Conservation (phyloP, 345 rosid genomes). For the thale cress (Arabidopsis thaliana) region TAIR10.1 NC_003070.9:8848501-8849000, state of each 20-base stretch:
- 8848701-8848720: not conserved
- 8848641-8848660: not conserved
- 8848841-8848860: slow-evolving; percentile 14
- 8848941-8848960: slow-evolving; percentile 43
- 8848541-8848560: slow-evolving; percentile 33
- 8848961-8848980: slow-evolving; percentile 33
- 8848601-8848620: slow-evolving; percentile 36
- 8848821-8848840: not conserved
- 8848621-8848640: slow-evolving; percentile 18
- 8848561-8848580: slow-evolving; percentile 34
- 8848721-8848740: not conserved
- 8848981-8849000: slow-evolving; percentile 37
- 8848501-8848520: slow-evolving; percentile 22
- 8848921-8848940: slow-evolving; percentile 40
- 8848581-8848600: slow-evolving; percentile 32
- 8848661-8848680: not conserved
- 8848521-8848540: slow-evolving; percentile 36
- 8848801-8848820: not conserved
- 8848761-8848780: not conserved
- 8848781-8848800: not conserved
- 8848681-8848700: not conserved
- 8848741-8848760: not conserved
- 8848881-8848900: slow-evolving; percentile 40
- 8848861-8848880: slow-evolving; percentile 34
- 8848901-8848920: slow-evolving; percentile 39